Base-by-base conservation (phyloP, 495 filamentous ascomycete genomes). In the Barbatosphaeria neglecta region DNA sequence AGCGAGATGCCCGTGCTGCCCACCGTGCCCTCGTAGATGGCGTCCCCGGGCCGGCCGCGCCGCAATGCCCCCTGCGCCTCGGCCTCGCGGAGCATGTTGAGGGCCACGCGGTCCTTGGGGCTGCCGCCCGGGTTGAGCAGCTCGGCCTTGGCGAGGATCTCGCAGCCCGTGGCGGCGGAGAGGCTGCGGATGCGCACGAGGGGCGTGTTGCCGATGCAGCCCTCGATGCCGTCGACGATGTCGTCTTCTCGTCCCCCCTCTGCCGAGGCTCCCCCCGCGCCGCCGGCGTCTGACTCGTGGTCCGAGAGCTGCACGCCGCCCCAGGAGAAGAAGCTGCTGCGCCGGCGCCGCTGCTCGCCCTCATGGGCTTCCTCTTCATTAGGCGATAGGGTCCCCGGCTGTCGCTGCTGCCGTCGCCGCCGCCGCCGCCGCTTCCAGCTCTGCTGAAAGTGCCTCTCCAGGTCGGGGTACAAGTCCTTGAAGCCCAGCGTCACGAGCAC, bases 11-110 rank as follows among this genome's bases (percentile, higher is more conserved):
- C 90, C 0, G 87, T 95, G 45, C 83, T 89, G 45, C 92, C 92
- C 11, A 94, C 90, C 6, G 93, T 99, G 41, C 93, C 92, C 68
- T 99, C 92, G 66, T 97, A 99, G 55, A 99, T 84, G 18, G 82
- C 88, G 57, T 97, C 93, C 46, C 90, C 90, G 19, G n/a, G n/a
- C n/a, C 83, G 80, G 55, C 84, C 68, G 0, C 93, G 92, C 5
- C 68, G 77, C 42, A 99, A 65, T 8, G 90, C 70, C 3, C 87
- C 88, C 45, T 75, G 66, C 53, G 80, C 74, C 69, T 97, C 90
- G 27, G 93, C 92, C 68, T 74, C 77, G 40, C 81, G 59, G 56
- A 97, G 92, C 71, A 95, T 90, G 62, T 78, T 86, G 31, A 96
- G 67, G 5, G 93, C 92, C 4, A 97, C 92, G 24, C 92, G 78